phyloP scores from a whole-genome alignment of 495 filamentous ascomycete genomes.

The Acidomyces sp. region DNA sequence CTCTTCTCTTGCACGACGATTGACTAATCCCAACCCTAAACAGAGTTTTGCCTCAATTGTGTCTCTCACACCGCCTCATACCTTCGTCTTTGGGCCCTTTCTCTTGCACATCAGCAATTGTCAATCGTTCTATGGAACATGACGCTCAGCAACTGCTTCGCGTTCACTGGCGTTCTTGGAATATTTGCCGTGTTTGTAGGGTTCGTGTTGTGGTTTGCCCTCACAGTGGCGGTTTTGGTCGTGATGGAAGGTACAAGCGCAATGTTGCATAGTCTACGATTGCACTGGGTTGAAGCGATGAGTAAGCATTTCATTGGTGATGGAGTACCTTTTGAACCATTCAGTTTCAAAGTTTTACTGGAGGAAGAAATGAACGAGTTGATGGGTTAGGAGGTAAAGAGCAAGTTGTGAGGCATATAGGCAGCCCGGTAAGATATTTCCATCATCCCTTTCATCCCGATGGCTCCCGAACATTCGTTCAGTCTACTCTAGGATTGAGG shows the following conservation, averaged over 20 bases:
- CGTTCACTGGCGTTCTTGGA: constrained; percentile 48
- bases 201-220: constrained; percentile 78
- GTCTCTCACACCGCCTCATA: constrained; percentile 98
- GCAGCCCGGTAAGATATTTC: too few species aligned
- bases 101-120: constrained; percentile 93
- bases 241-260: constrained; percentile 80
- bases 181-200: constrained; percentile 64
- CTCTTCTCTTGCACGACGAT: neutral
- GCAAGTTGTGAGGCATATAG: too few species aligned
- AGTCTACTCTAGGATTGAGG: too few species aligned
- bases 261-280: constrained; percentile 85
- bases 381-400: too few species aligned
- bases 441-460: too few species aligned
- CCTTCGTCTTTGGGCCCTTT: constrained; percentile 94
- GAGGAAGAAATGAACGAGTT: constrained; percentile 65
- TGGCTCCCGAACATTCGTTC: too few species aligned
- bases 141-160: constrained; percentile 71
- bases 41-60: constrained; percentile 97
- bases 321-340: constrained; percentile 74
- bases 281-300: constrained; percentile 99
- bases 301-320: constrained; percentile 98
- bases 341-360: constrained; percentile 75
- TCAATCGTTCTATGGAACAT: constrained; percentile 93
- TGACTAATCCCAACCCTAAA: neutral
- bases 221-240: constrained; percentile 64